Evolutionary conservation across 2,329 filamentous ascomycete species (phyloP), one percentile per base, ranked within the genome.

Genomic region (Shiraia sp.): DNA sequence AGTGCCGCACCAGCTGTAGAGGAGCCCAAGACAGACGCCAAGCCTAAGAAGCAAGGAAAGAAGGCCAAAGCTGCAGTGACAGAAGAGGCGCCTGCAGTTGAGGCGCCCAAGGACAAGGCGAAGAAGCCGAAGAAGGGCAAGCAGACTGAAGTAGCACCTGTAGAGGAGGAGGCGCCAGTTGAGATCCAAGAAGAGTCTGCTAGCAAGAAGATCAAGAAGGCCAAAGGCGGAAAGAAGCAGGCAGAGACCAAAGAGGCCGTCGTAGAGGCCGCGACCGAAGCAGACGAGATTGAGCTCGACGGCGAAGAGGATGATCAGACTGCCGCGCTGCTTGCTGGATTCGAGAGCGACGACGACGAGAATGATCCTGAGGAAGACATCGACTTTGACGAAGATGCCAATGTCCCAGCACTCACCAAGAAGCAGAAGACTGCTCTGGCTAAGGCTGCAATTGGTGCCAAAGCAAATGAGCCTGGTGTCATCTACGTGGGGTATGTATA

Each of bases 401-500:
- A 51, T 58, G 51, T 57, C 55, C 59, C 59, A 12, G 48, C 53
- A 24, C 54, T 65, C 31, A 53, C 49, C 43, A 57, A 59, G 33
- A 55, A 60, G 36, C 50, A 59, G 35, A 61, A 65, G 32, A 72
- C 71, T 43, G 62, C 70, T 55, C 69, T 83, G 35, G 70, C 75
- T 46, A 76, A 77, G 54, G 74, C 75, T 35, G 68, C 77, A 48
- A 75, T 77, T 51, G 73, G 75, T 36, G 67, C 77, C 57, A 73
- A 75, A 49, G 72, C 73, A 27, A 76, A 79, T 32, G 79, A 80
- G 36, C 82, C 88, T 1, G 92, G 91, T 32, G 85, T 93, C 28
- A 79, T 97, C 63, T 97, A 96, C 73, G 79, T 99, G 61, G 90
- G 89, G 66, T 80, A 65, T 57, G 75, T 64, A 23, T 10, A 10